Evolutionary conservation across 2,329 filamentous ascomycete species (phyloP).

Genomic region (Lasiodiplodia sp.): DNA sequence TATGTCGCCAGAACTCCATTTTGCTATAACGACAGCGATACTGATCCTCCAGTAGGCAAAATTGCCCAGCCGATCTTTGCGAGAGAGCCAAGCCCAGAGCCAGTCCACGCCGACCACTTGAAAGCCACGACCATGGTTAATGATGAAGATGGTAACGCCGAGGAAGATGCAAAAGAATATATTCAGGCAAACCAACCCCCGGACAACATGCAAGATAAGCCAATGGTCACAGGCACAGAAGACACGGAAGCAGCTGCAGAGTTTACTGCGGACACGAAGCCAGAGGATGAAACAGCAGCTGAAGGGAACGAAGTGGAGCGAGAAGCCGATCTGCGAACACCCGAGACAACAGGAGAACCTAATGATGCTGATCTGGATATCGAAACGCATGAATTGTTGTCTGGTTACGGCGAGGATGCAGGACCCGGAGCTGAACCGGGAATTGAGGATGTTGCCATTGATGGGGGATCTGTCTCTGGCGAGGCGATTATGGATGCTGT

Average conservation of each 20-base stretch:
- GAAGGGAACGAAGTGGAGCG: background rate
- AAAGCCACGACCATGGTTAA: background rate
- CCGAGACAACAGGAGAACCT: background rate
- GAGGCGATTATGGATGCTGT: background rate
- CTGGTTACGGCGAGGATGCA: no score
- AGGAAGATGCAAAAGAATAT: background rate
- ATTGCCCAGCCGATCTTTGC: constrained; percentile 16
- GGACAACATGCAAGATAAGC: background rate
- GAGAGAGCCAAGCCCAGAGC: background rate
- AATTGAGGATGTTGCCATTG: no score
- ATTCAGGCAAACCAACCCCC: background rate
- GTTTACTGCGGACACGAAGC: background rate
- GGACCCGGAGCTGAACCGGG: no score
- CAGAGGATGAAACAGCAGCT: background rate
- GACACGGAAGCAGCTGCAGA: background rate
- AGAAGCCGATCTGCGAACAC: background rate
- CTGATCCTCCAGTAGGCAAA: constrained; percentile 14
- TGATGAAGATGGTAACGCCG: no score
- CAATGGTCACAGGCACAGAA: background rate
- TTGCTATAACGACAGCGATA: background rate
- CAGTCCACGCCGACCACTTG: background rate
- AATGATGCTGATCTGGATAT: background rate
- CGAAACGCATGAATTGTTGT: no score
- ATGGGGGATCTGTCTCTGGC: background rate
- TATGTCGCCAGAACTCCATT: background rate